Evolutionary conservation across 768 basidiomycete species (phyloP), one percentile per base, ranked within the genome.

Genomic region (Symmetrospora coprosmae): DNA sequence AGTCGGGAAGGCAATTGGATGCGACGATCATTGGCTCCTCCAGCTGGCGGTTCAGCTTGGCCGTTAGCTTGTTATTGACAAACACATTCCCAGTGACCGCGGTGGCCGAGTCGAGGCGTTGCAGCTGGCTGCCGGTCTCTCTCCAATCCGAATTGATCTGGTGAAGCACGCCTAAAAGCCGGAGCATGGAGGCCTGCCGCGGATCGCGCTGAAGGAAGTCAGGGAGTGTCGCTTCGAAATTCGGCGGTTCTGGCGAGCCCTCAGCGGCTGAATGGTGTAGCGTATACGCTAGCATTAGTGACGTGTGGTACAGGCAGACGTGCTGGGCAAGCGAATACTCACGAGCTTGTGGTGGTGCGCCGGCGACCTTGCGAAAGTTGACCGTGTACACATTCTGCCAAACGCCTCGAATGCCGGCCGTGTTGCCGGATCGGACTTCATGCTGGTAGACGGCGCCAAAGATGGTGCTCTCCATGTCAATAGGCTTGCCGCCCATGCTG

Each of bases 11-110:
- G 73, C 94, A 97, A 25, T 87, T 87, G 68, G 92, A 94, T 55
- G 92, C 94, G 41, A 99, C 90, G 64, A 99, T 94, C 89, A 97
- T 94, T 0, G 89, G 87, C 70, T 99, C 94, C 68, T 99, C 94
- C 40, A 99, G 72, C 71, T 97, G 94, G 34, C 94, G 80, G 13
- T 88, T 89, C n/a, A 99, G 78, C 73, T 99, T 99, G 9, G 94
- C 94, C 1, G 89, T 89, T 27, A 99, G 75, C 73, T 99, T 99
- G 75, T 94, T 96, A 72, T 97, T 99, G 64, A 97, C 81, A 71
- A 99, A 99, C 9, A 58, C 31, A 34, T 33, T 58, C 17, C 43
- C 37, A 4, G 55, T 28, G 2, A 58, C 28, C 5, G 43, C 55
- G 7, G 55, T 30, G 0, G 86, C 80, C 0, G 86, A 80, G 23